Evolutionary conservation across 2,329 filamentous ascomycete species (phyloP).

Genomic region (Juglanconis sp.): DNA sequence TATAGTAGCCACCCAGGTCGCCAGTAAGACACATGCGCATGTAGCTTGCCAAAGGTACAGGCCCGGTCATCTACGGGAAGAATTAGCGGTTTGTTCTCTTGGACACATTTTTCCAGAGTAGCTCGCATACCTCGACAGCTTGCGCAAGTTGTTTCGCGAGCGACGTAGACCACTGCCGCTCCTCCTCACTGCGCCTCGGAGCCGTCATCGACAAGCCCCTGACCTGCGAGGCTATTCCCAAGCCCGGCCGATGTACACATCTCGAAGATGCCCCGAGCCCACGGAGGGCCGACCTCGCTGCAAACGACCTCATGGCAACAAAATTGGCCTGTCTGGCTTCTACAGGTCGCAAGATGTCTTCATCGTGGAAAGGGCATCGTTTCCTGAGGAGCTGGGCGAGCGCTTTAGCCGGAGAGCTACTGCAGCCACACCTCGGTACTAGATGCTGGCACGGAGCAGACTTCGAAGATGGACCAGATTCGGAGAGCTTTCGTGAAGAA

Average conservation of each 20-base stretch:
- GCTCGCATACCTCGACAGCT: conserved; percentile 69
- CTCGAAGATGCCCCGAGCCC: conserved; percentile 6
- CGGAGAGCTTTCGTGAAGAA: background rate
- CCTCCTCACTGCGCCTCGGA: conserved; percentile 28
- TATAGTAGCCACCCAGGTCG: conserved; percentile 91
- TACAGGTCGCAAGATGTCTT: background rate
- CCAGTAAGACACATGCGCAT: conserved; percentile 99
- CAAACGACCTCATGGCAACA: conserved; percentile 12
- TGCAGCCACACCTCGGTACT: background rate
- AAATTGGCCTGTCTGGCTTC: background rate
- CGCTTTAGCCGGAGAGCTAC: background rate
- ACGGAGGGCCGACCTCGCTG: conserved; percentile 5
- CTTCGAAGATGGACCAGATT: background rate
- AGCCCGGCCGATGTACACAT: background rate
- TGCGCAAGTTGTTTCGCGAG: conserved; percentile 82
- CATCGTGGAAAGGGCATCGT: background rate
- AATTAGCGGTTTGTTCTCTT: background rate
- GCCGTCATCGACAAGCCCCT: conserved; percentile 11
- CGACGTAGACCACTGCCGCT: conserved; percentile 83
- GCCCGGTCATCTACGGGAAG: conserved; percentile 64
- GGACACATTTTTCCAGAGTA: background rate
- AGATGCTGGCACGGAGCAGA: background rate
- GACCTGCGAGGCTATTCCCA: conserved; percentile 8
- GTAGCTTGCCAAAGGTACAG: conserved; percentile 86
- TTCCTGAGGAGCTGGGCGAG: background rate